A percentile compares a stretch with the other conserved stretches of the same genome.
Conservation (phyloP, 805 yeast genomes). For the Pichia manshurica region DNA sequence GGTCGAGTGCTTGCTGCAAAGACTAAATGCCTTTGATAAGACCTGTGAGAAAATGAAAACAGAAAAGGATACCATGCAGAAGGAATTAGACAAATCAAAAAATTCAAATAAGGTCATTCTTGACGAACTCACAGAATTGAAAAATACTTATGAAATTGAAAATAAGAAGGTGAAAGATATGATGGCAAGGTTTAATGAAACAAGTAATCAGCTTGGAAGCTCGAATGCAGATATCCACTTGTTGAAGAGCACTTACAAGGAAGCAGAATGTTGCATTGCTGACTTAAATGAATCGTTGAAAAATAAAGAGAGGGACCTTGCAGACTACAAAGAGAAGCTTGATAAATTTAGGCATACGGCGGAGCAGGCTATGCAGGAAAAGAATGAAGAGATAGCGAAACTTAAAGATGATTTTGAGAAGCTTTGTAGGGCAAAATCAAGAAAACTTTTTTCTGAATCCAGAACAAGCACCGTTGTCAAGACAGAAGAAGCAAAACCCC, state of each 20-base stretch:
- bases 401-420: slow-evolving; percentile 19
- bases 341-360: neutral
- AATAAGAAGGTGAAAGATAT: neutral
- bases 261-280: neutral
- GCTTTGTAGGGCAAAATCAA: neutral
- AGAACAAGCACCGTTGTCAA: neutral
- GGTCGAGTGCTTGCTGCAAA: neutral
- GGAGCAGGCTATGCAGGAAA: neutral
- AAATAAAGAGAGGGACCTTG: neutral
- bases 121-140: neutral
- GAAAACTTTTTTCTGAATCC: neutral
- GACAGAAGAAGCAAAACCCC: neutral
- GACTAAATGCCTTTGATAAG: too few species aligned
- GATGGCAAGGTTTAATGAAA: neutral
- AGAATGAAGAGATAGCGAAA: neutral
- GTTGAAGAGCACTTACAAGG: neutral
- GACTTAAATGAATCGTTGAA: neutral
- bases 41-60: neutral
- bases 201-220: neutral
- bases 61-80: neutral
- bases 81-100: neutral
- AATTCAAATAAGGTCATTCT: neutral
- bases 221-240: neutral
- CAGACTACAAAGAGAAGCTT: slow-evolving; percentile 1
- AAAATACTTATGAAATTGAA: neutral